These are phyloP conservation scores for Backusella psychrophila DNA, from an alignment of 192 early-diverging fungal genomes.

Conservation along the genomic window DNA sequence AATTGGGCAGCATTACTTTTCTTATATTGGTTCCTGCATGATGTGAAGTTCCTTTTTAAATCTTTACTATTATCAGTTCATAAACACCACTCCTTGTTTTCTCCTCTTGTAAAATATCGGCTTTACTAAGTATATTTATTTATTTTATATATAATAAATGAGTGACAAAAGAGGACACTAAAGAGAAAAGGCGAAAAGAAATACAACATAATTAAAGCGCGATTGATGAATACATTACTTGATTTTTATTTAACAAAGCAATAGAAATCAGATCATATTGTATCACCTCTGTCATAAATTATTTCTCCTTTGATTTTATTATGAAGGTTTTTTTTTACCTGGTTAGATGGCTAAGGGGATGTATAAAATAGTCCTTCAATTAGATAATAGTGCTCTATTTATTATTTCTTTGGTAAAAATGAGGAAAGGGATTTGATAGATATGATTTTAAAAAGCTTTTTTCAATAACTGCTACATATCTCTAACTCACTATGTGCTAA, in stretches of 20 bases:
- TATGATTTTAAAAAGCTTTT: neutral
- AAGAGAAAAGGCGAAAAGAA: neutral
- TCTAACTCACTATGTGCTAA: neutral
- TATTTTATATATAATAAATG: neutral
- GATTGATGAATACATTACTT: too few relatives aligned
- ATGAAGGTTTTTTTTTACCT: neutral
- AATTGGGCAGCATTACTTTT: neutral
- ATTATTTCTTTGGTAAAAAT: neutral
- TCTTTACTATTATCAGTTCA: neutral
- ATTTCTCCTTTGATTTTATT: neutral
- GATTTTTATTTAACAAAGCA: too few relatives aligned
- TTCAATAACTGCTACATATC: neutral
- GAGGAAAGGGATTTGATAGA: too few relatives aligned
- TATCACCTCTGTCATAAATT: neutral
- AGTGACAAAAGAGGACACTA: too few relatives aligned
- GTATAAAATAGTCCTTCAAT: neutral
- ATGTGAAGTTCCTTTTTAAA: neutral
- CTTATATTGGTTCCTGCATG: conserved; percentile 3
- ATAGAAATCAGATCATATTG: neutral
- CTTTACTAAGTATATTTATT: neutral
- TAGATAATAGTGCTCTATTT: neutral
- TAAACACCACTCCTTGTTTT: neutral
- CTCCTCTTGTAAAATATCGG: conserved; percentile 1
- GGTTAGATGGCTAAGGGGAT: neutral
- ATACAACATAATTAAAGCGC: neutral